A percentile compares a stretch with the other conserved stretches of the same genome.
Evolutionary conservation across 768 basidiomycete species (phyloP).

Genomic region (Pholiota conissans): DNA sequence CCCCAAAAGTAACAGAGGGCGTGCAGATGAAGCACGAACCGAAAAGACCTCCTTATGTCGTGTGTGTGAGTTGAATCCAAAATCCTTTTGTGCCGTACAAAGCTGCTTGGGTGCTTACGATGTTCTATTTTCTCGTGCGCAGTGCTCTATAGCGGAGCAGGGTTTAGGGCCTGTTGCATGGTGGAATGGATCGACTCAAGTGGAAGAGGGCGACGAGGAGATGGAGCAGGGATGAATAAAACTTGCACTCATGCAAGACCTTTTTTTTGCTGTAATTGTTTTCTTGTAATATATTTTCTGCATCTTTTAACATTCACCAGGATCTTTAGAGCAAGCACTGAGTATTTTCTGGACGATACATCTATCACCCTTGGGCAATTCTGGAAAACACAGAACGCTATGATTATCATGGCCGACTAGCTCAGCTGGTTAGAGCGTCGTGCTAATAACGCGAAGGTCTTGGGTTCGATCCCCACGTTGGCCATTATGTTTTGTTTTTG

Average conservation of each 20-base stretch:
- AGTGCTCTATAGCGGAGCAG: constrained; percentile 85
- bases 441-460: constrained; percentile 84
- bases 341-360: too few relatives aligned
- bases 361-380: too few relatives aligned
- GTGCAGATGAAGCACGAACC: constrained; percentile 51
- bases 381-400: too few relatives aligned
- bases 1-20: constrained; percentile 73
- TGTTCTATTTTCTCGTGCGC: constrained; percentile 26
- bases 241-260: background rate
- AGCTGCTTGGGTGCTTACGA: too few relatives aligned
- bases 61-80: constrained; percentile 70
- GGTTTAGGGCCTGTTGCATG: constrained; percentile 75
- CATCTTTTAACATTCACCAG: too few relatives aligned
- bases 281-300: background rate
- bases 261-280: background rate
- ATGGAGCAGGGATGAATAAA: constrained; percentile 42
- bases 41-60: constrained; percentile 63
- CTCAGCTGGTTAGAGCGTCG: constrained; percentile 94
- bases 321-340: too few relatives aligned
- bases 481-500: constrained; percentile 35
- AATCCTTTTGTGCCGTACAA: too few relatives aligned
- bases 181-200: constrained; percentile 63
- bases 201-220: constrained; percentile 26
- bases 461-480: constrained; percentile 82
- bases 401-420: constrained; percentile 88